Evolutionary conservation across 2,329 filamentous ascomycete genomes (phyloP), one percentile per base, ranked within the genome.

Genomic region (Aquanectria penicillioides): DNA sequence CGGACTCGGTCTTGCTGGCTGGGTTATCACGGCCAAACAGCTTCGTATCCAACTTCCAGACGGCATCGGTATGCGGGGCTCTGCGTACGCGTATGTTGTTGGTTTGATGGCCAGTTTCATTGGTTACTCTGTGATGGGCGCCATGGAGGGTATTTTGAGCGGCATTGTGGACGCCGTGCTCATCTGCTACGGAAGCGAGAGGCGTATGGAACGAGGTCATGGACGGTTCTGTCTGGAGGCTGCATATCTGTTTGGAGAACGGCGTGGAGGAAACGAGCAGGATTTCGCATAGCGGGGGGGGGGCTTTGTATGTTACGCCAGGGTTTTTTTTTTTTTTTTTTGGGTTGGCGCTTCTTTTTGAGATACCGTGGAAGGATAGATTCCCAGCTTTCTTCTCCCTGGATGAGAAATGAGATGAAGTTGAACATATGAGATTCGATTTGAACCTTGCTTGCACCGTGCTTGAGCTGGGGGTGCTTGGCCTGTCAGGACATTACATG

Each of bases 181-280:
- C 20, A 89, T 99, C 11, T 99, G 95, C 80, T 98, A 97, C 86
- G 93, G 92, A 22, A 97, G 92, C 70, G 95, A 99, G 77, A 84
- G 90, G 66, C 86, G 85, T 48, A 89, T 89, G 77, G 84, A 82
- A 53, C 85, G 85, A 62, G 86, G 86, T 17, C 86, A 83, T 47
- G 90, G 89, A 5, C 88, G 91, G 41, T 97, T 97, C 78, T 98
- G 94, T 75, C 88, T 95, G 59, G 94, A 98, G 76, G 94, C 94
- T 4, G 93, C 92, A 6, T 89, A 92, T 76, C 78, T 98, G 44
- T 97, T 97, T 80, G 92, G 93, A 17, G 91, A 90, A 63, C 72
- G 78, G n/a, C 69, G 80, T 51, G 64, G 62, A 12, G 69, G 64
- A 5, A 70, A 69, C 38, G 69, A 71, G 44, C 53, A 68, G 23